A percentile compares a stretch with the other conserved stretches of the same genome.
phyloP scores from a whole-genome alignment of 2,329 filamentous ascomycete genomes.

The Claviceps sorghi region DNA sequence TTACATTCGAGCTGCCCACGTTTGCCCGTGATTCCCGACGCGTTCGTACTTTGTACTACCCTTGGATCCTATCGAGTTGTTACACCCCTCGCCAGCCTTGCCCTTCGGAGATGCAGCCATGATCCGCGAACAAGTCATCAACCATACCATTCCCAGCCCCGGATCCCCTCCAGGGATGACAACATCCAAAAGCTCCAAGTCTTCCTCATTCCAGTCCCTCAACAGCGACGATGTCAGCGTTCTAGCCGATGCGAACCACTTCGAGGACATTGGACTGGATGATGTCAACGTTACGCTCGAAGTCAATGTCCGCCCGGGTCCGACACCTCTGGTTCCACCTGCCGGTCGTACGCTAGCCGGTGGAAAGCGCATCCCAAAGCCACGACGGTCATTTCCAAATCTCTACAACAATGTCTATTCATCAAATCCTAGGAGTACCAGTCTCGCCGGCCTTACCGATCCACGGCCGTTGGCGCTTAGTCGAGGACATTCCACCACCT shows the following conservation, averaged over 20 bases:
- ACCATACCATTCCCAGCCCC: conserved; percentile 16
- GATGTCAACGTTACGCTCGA: conserved; percentile 41
- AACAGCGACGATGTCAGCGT: conserved; percentile 58
- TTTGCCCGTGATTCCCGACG: background rate
- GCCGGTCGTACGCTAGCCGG: conserved; percentile 18
- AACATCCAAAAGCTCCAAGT: conserved; percentile 75
- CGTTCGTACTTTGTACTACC: background rate
- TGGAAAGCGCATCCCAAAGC: conserved; percentile 14
- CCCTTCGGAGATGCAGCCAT: conserved; percentile 19
- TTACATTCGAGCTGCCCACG: background rate
- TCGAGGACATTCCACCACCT: conserved; percentile 20
- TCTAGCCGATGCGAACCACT: conserved; percentile 62
- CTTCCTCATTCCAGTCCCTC: conserved; percentile 73
- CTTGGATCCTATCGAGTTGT: background rate
- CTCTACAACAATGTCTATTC: conserved; percentile 31
- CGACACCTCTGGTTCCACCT: conserved; percentile 11
- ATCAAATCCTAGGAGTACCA: conserved; percentile 37
- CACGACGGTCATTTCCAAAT: conserved; percentile 29
- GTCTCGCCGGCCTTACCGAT: conserved; percentile 23
- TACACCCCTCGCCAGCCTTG: background rate
- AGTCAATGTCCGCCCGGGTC: conserved; percentile 22
- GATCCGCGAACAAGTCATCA: conserved; percentile 19
- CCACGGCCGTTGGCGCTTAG: conserved; percentile 17
- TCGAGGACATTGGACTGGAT: conserved; percentile 85
- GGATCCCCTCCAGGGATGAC: conserved; percentile 48